phyloP scores from a whole-genome alignment of 805 yeast genomes.

The Naumovozyma baii region DNA sequence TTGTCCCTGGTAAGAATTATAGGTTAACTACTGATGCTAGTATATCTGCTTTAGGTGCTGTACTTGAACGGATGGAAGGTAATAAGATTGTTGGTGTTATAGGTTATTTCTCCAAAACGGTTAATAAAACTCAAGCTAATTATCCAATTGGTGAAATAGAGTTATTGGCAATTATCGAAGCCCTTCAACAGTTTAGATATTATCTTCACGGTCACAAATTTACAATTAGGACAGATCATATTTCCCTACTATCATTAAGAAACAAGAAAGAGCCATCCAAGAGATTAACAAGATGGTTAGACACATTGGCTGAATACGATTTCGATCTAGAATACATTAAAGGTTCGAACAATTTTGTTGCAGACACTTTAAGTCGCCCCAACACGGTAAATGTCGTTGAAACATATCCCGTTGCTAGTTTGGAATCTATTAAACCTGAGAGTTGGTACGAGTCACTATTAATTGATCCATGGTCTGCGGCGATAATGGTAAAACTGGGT shows the following conservation, averaged over 20 bases:
- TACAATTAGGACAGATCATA: conserved; percentile 5
- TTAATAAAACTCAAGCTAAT: conserved; percentile 4
- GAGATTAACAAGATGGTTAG: conserved; percentile 6
- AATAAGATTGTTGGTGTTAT: conserved; percentile 5
- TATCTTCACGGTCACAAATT: conserved; percentile 4
- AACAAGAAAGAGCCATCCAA: conserved; percentile 7
- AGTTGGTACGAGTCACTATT: too few species aligned
- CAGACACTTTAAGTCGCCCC: conserved; percentile 7
- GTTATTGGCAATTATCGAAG: conserved; percentile 3
- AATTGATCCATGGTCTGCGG: too few species aligned
- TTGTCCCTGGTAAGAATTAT: neutral
- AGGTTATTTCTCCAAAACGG: conserved; percentile 5
- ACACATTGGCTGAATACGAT: conserved; percentile 7
- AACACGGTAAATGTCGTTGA: too few species aligned
- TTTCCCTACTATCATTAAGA: conserved; percentile 1
- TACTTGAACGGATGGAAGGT: conserved; percentile 5
- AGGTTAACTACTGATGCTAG: conserved; percentile 6
- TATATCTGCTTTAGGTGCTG: conserved; percentile 5
- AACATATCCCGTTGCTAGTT: too few species aligned
- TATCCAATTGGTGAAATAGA: conserved; percentile 6
- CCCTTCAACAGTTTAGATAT: conserved; percentile 4
- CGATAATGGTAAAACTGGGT: too few species aligned
- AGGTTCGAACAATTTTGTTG: conserved; percentile 9
- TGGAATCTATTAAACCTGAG: too few species aligned
- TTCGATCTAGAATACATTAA: conserved; percentile 7